phyloP scores from a whole-genome alignment of 139 green algal species.

The Asterochloris erici region DNA sequence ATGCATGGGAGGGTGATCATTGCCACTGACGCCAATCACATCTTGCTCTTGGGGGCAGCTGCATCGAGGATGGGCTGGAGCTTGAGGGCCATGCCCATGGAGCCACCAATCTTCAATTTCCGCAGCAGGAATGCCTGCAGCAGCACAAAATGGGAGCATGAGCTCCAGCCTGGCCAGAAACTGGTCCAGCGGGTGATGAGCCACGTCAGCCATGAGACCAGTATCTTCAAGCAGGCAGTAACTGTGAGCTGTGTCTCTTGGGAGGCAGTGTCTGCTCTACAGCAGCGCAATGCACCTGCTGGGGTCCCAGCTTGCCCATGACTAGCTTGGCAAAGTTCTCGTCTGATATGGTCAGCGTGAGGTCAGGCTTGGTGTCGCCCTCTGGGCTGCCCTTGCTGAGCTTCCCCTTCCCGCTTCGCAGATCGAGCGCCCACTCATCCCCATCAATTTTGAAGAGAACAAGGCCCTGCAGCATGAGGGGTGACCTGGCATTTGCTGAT shows the following conservation, averaged over 20 bases:
- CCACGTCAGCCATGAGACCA: neutral
- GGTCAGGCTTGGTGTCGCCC: constrained; percentile 49
- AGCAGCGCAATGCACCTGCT: constrained; percentile 45
- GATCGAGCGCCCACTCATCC: constrained; percentile 69
- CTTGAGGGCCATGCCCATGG: constrained; percentile 86
- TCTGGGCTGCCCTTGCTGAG: constrained; percentile 34
- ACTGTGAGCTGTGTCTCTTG: neutral
- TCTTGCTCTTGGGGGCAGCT: constrained; percentile 67
- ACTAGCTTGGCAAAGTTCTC: constrained; percentile 75
- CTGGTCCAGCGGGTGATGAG: too few relatives aligned
- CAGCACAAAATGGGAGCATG: neutral
- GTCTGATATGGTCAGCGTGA: constrained; percentile 74
- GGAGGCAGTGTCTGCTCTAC: too few relatives aligned
- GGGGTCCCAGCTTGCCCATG: constrained; percentile 78
- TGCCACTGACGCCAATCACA: constrained; percentile 31
- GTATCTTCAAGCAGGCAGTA: neutral
- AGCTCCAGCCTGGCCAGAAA: neutral
- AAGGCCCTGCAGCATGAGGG: constrained; percentile 49
- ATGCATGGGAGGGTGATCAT: too few relatives aligned
- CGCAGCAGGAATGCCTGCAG: constrained; percentile 80
- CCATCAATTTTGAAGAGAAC: constrained; percentile 83
- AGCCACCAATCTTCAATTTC: constrained; percentile 84
- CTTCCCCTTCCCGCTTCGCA: constrained; percentile 42
- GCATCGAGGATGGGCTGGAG: constrained; percentile 80
- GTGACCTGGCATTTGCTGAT: neutral